Evolutionary conservation across 192 early-diverging fungal genomes (phyloP).

Genomic region (Podila verticillata): DNA sequence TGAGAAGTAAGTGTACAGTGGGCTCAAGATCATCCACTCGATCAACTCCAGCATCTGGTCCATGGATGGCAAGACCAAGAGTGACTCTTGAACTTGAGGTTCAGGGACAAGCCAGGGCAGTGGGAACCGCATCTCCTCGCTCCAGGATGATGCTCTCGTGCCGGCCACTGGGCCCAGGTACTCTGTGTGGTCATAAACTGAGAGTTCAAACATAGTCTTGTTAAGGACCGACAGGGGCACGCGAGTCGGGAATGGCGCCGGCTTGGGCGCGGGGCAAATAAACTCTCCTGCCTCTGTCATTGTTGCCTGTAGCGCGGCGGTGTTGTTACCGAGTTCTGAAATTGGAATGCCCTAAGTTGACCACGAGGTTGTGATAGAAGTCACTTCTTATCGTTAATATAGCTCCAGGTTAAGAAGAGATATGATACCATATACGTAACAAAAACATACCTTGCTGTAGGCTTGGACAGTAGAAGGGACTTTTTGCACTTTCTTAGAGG

Average conservation of each 20-base stretch:
- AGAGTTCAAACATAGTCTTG: conserved; percentile 53
- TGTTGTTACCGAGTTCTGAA: neutral
- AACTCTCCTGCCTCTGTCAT: conserved; percentile 27
- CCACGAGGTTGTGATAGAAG: too few species aligned
- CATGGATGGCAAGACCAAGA: conserved; percentile 23
- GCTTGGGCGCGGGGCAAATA: conserved; percentile 24
- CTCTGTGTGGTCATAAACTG: conserved; percentile 36
- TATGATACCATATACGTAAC: neutral
- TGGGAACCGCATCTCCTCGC: conserved; percentile 49
- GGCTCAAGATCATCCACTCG: conserved; percentile 51
- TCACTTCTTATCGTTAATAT: too few species aligned
- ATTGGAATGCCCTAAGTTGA: neutral
- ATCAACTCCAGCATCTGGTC: conserved; percentile 34
- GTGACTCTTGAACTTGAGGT: conserved; percentile 33
- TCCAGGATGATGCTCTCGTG: conserved; percentile 28
- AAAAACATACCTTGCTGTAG: conserved; percentile 23
- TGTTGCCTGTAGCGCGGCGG: conserved; percentile 17
- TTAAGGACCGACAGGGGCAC: conserved; percentile 42
- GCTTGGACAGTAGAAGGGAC: conserved; percentile 20
- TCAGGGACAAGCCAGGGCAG: conserved; percentile 46
- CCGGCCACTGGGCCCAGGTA: conserved; percentile 46
- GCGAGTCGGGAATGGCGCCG: conserved; percentile 21
- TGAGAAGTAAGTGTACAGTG: conserved; percentile 33
- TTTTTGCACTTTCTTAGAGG: conserved; percentile 26
- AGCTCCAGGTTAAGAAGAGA: neutral